Evolutionary conservation across 1,139 yeast genomes (phyloP).

Genomic region (Sugiyamaella japonica): DNA sequence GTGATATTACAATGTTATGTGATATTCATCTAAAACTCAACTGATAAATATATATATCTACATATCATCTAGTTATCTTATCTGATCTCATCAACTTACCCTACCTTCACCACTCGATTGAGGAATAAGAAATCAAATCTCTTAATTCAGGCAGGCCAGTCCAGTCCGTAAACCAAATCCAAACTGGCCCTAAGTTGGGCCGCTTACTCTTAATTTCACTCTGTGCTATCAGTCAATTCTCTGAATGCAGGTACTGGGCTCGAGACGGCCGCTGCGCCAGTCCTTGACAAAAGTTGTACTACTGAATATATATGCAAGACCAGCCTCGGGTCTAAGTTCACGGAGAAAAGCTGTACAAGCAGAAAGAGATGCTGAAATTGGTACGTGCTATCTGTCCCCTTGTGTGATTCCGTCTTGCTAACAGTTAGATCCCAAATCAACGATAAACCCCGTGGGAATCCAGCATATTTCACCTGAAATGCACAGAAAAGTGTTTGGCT

Average conservation of each 20-base stretch:
- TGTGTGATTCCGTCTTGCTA: not conserved
- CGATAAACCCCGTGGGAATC: constrained; percentile 59
- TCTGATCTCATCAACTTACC: not conserved
- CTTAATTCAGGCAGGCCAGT: too few relatives aligned
- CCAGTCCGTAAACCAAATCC: too few relatives aligned
- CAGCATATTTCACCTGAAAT: constrained; percentile 35
- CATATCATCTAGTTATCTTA: too few relatives aligned
- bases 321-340: not conserved
- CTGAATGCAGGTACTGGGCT: not conserved
- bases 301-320: not conserved
- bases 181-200: too few relatives aligned
- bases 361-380: not conserved
- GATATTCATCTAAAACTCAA: too few relatives aligned
- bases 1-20: too few relatives aligned
- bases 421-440: constrained; percentile 11
- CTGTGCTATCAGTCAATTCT: not conserved
- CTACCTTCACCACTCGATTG: not conserved
- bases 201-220: too few relatives aligned
- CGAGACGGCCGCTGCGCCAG: not conserved
- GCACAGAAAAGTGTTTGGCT: constrained; percentile 35
- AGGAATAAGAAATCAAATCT: too few relatives aligned
- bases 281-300: not conserved
- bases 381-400: not conserved
- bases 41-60: too few relatives aligned
- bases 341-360: constrained; percentile 1